These are phyloP conservation scores for Penicillium coffeae DNA, from an alignment of 495 filamentous ascomycete species.

Conservation along the genomic window DNA sequence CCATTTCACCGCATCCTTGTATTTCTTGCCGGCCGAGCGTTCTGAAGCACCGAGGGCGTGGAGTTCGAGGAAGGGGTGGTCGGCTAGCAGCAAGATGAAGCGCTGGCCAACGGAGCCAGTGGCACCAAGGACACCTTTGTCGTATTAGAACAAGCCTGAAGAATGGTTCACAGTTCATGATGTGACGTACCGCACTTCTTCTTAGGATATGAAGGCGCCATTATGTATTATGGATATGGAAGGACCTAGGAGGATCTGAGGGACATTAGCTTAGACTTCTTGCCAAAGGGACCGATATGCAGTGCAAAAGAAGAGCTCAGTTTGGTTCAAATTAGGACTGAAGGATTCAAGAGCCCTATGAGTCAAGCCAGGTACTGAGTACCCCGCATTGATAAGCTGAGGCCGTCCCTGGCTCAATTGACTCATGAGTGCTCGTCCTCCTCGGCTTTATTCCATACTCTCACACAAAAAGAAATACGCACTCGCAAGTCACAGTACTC, in stretches of 20 bases:
- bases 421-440: too few relatives aligned
- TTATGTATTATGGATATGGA: slow-evolving; percentile 19
- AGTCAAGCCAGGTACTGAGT: slow-evolving; percentile 14
- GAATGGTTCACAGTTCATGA: neutral
- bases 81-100: slow-evolving; percentile 76
- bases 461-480: too few relatives aligned
- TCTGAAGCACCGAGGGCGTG: slow-evolving; percentile 76
- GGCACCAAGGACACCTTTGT: slow-evolving; percentile 42
- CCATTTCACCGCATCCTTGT: slow-evolving; percentile 79
- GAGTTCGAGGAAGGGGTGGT: slow-evolving; percentile 72
- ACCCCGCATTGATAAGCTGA: slow-evolving; percentile 18
- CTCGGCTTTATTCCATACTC: neutral
- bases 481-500: too few relatives aligned
- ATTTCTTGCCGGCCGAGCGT: slow-evolving; percentile 75
- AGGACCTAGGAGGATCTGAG: slow-evolving; percentile 5
- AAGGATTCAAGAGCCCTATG: slow-evolving; percentile 8
- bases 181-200: slow-evolving; percentile 46
- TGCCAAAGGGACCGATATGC: neutral
- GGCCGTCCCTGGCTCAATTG: too few relatives aligned
- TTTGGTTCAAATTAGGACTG: slow-evolving; percentile 4
- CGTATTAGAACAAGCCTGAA: slow-evolving; percentile 11
- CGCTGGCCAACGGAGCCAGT: slow-evolving; percentile 79
- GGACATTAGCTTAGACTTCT: slow-evolving; percentile 7
- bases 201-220: slow-evolving; percentile 35
- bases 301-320: neutral